Base-by-base conservation (phyloP, 306 rosid genomes). In the Urtica urens region DNA sequence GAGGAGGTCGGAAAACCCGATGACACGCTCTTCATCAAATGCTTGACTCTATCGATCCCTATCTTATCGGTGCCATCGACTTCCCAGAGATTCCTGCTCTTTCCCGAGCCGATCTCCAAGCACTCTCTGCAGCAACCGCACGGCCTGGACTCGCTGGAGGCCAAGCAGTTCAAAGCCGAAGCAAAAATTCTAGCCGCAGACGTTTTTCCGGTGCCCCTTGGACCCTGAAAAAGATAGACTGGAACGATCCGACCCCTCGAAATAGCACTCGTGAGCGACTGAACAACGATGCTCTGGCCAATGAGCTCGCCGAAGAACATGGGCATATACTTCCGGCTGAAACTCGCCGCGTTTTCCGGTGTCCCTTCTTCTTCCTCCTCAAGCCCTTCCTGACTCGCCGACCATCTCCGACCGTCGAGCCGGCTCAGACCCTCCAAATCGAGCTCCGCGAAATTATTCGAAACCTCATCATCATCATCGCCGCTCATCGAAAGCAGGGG, bases 351-450 rank as follows among this genome's bases (percentile, higher is more conserved):
- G 50, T 72, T 81, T 30, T 82, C 99, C 1, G 80, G 82, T 1
- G 87, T 70, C 50, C 94, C 75, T 46, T 73, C 93, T 55, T 66
- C 94, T 49, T 83, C 93, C 47, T 72, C 93, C 72, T 84, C 97
- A 53, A 84, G 41, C 45, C 86, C 97, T 58, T 81, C 95, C 51
- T 77, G 95, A 70, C 99, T 85, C 3, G 95, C 67, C 1, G 97
- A 90, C 95, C 99, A 90, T 75, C 95, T 72, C 58, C 93, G 75
- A 50, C 95, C 99, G 67, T 90, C 99, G 79, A 90, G 71, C 46
- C 94, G 58, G 67, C 99, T 90, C 66, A 90, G 69, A 41, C 92
- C 99, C 78, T 90, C 99, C 50, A 90, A 87, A 79, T 90, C 93
- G 71, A 90, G 92, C 73, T 90, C 99, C 60, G 95, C 94, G 53